Evolutionary conservation across 2,329 filamentous ascomycete species (phyloP), one percentile per base, ranked within the genome.

Genomic region (Fusarium heterosporum): DNA sequence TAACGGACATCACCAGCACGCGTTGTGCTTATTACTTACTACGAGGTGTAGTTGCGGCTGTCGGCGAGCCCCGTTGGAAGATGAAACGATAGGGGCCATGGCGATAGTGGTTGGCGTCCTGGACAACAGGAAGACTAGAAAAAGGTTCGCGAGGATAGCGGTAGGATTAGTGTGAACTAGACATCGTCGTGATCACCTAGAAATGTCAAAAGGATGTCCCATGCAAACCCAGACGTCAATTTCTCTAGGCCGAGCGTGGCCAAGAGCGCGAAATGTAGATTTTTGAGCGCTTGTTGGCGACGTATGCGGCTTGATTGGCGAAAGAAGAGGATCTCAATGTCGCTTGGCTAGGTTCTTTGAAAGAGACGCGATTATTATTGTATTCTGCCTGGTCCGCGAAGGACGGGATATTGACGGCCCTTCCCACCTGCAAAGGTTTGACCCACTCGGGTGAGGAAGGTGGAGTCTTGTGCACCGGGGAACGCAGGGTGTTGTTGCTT

Each of bases 1-100:
- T 62, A 81, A 73, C 68, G 17, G 14, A n/a, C 19, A 2, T 10
- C 43, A n/a, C n/a, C n/a, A 43, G 54, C 26, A 51, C 43, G 29
- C 26, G 47, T 50, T 17, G 51, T 29, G 30, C 48, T 16, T 43
- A 26, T 36, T 81, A 56, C 60, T 46, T 75, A 86, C 84, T 30
- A 86, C 79, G 45, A 85, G 78, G 61, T 83, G 79, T 58, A 86
- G 74, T 62, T 85, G 82, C 55, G 81, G 80, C 64, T 78, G 75
- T 66, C 78, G 82, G 75, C 71, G 80, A 75, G 71, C 78, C 72
- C 74, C 79, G 74, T 72, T 74, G 70, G 55, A 69, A 61, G 66
- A 61, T 16, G 32, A 34, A 45, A 51, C 40, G 26, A 73, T 72
- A 19, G 72, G 70, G 11, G 68, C 72, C 72, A 74, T 74, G 17